Percentiles rank a stretch among this genome's conserved stretches.
Conservation (phyloP, 73 alveolate species). For the Breviolum minutum region DNA sequence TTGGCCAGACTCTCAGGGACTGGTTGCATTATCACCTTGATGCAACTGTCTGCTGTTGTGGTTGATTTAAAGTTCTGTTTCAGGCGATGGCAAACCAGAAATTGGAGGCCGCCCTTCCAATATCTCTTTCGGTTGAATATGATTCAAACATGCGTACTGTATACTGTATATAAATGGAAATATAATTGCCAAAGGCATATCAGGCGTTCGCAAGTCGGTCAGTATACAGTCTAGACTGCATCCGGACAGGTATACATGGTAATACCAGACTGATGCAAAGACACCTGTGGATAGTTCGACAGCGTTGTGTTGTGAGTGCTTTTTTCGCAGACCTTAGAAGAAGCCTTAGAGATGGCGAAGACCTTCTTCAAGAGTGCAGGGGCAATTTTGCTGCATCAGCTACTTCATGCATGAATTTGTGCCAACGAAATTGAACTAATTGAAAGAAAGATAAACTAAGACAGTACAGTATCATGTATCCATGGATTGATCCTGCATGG, state of each 20-base stretch:
- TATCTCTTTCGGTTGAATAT: too few relatives aligned
- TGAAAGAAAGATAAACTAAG: too few relatives aligned
- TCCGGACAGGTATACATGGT: too few relatives aligned
- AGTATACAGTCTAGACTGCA: too few relatives aligned
- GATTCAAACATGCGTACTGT: too few relatives aligned
- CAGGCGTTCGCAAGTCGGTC: neutral
- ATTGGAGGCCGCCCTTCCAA: neutral
- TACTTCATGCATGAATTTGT: neutral
- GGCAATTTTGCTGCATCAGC: neutral
- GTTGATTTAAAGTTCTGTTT: neutral
- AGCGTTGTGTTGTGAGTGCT: neutral
- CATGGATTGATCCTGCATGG: neutral
- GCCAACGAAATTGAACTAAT: too few relatives aligned
- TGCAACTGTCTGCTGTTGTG: neutral
- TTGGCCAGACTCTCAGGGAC: slow-evolving; percentile 31
- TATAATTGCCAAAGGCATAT: too few relatives aligned
- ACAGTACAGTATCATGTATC: neutral
- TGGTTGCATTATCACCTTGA: neutral
- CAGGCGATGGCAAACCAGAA: slow-evolving; percentile 52
- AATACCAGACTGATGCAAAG: neutral
- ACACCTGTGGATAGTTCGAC: neutral
- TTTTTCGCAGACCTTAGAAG: slow-evolving; percentile 62
- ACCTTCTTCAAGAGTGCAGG: slow-evolving; percentile 62
- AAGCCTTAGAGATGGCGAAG: slow-evolving; percentile 66
- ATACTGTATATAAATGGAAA: too few relatives aligned